Evolutionary conservation across 805 yeast genomes (phyloP).

Genomic region (Pichia heedii): DNA sequence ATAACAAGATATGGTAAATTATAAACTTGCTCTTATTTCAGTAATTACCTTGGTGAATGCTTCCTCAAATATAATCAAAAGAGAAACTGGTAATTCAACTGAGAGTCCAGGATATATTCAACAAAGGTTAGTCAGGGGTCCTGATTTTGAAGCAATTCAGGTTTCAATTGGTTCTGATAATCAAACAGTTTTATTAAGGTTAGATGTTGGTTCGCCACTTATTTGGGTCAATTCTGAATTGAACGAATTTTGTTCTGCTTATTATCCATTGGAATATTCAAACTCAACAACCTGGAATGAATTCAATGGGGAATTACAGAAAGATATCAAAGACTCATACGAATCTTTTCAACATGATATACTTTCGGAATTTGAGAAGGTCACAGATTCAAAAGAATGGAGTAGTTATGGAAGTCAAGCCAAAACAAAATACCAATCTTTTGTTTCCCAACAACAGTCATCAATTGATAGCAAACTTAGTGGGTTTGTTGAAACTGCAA

Average conservation of each 20-base stretch:
- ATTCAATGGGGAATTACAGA: conserved; percentile 1
- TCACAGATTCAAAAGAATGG: background rate
- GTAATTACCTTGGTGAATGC: background rate
- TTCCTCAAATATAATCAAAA: background rate
- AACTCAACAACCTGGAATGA: conserved; percentile 4
- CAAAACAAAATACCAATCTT: conserved; percentile 2
- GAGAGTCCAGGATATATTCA: background rate
- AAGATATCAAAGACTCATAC: background rate
- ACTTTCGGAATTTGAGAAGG: background rate
- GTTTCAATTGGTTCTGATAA: conserved; percentile 44
- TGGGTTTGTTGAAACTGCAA: background rate
- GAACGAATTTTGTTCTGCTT: conserved; percentile 11
- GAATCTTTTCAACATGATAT: conserved; percentile 2
- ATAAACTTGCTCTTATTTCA: background rate
- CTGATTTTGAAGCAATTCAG: conserved; percentile 28
- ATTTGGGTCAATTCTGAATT: conserved; percentile 41
- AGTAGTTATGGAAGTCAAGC: conserved; percentile 4
- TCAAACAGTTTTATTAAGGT: conserved; percentile 39
- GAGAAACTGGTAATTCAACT: background rate
- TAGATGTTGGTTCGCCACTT: conserved; percentile 64
- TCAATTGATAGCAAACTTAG: conserved; percentile 4
- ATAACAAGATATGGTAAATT: too few relatives aligned
- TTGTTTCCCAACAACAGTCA: conserved; percentile 1
- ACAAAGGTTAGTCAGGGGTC: background rate
- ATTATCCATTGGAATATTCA: conserved; percentile 4